Evolutionary conservation across 2,329 filamentous ascomycete species (phyloP).

Genomic region (Stemphylium vesicarium): DNA sequence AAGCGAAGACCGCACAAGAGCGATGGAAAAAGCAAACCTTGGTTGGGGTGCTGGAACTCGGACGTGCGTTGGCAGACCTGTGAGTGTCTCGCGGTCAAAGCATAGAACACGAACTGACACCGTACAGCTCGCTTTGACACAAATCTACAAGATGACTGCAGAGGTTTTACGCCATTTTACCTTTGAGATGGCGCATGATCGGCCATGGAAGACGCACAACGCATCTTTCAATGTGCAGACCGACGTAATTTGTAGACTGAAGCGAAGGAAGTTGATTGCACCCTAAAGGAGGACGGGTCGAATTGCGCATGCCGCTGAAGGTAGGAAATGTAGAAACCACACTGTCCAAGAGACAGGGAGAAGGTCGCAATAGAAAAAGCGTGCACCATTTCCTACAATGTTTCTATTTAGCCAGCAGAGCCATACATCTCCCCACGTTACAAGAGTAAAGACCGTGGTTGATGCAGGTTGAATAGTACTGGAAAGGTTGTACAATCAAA

Average conservation of each 20-base stretch:
- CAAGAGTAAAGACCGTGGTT: no score
- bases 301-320: no score
- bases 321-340: no score
- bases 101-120: not conserved
- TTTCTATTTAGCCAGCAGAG: no score
- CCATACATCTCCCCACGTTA: no score
- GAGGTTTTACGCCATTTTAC: slow-evolving; percentile 26
- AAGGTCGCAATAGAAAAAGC: no score
- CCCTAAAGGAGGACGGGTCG: not conserved
- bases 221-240: no score
- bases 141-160: slow-evolving; percentile 31
- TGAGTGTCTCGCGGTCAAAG: slow-evolving; percentile 34
- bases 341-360: no score
- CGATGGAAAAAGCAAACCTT: slow-evolving; percentile 5
- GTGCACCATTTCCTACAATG: no score
- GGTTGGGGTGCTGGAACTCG: slow-evolving; percentile 70
- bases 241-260: slow-evolving; percentile 20
- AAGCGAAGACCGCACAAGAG: slow-evolving; percentile 6
- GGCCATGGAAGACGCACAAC: slow-evolving; percentile 23
- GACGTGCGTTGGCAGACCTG: slow-evolving; percentile 67
- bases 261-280: not conserved
- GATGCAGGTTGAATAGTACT: not conserved
- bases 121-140: slow-evolving; percentile 14
- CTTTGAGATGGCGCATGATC: slow-evolving; percentile 28
- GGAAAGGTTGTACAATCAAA: not conserved